Conservation (phyloP, 306 rosid genomes). For the Trichosanthes truncata region DNA sequence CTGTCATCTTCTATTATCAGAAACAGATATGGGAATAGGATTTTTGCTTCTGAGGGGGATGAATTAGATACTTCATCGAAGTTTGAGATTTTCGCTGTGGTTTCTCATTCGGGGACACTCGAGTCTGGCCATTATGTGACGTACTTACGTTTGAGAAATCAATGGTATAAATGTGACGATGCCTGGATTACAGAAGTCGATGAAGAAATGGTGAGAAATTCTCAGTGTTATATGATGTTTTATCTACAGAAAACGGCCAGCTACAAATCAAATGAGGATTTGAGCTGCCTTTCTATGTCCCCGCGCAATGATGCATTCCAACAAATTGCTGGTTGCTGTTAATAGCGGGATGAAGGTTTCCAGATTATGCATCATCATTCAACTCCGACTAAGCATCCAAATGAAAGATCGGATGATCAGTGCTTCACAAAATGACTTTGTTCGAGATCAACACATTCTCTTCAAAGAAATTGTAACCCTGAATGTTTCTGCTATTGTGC, state of each 20-base stretch:
- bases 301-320: slow-evolving; percentile 31
- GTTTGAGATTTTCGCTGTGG: slow-evolving; percentile 72
- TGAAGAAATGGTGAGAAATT: slow-evolving; percentile 64
- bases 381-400: neutral
- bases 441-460: neutral
- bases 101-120: slow-evolving; percentile 73
- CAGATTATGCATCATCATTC: neutral
- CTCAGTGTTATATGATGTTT: slow-evolving; percentile 85
- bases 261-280: slow-evolving; percentile 42
- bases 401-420: neutral
- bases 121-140: slow-evolving; percentile 87
- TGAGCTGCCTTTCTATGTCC: slow-evolving; percentile 33
- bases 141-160: slow-evolving; percentile 52
- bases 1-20: slow-evolving; percentile 70
- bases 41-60: slow-evolving; percentile 57
- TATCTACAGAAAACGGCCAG: slow-evolving; percentile 50
- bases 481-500: neutral
- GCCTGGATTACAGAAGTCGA: slow-evolving; percentile 90
- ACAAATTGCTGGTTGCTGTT: slow-evolving; percentile 49
- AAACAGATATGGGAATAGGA: slow-evolving; percentile 75
- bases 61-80: slow-evolving; percentile 51
- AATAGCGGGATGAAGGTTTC: neutral
- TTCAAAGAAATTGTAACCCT: neutral
- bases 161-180: slow-evolving; percentile 83
- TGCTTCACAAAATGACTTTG: neutral